Percentiles rank a stretch among this genome's conserved stretches.
These are phyloP conservation scores for Cicer chorassanicum DNA, from an alignment of 306 rosid species.

Conservation along the genomic window DNA sequence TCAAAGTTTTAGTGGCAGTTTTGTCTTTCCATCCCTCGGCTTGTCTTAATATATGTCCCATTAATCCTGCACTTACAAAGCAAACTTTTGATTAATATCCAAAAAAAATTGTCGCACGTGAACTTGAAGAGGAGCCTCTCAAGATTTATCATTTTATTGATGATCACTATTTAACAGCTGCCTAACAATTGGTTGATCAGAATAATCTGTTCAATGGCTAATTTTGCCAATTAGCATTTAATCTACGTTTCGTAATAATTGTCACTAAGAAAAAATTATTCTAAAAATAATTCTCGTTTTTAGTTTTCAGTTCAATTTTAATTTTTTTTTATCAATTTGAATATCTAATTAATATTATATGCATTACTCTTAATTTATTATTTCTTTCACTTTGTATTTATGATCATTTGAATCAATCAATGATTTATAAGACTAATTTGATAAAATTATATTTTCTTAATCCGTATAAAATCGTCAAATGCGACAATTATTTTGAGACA, in stretches of 20 bases:
- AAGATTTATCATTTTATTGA: constrained; percentile 25
- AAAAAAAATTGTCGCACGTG: constrained; percentile 48
- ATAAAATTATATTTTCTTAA: too few relatives aligned
- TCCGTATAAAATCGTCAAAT: too few relatives aligned
- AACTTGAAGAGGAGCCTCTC: constrained; percentile 46
- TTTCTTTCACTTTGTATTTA: too few relatives aligned
- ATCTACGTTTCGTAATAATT: constrained; percentile 18
- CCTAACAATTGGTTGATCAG: constrained; percentile 41
- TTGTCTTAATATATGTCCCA: constrained; percentile 54
- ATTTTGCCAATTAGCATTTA: constrained; percentile 37
- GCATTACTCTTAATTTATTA: too few relatives aligned
- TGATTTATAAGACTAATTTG: too few relatives aligned
- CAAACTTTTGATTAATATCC: constrained; percentile 38
- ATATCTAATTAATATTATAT: too few relatives aligned
- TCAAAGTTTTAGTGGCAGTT: constrained; percentile 28
- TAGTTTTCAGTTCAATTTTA: too few relatives aligned
- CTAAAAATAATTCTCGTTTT: too few relatives aligned
- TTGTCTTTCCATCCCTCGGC: constrained; percentile 44
- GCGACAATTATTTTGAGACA: too few relatives aligned
- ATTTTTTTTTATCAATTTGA: too few relatives aligned
- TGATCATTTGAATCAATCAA: too few relatives aligned
- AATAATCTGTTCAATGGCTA: constrained; percentile 38
- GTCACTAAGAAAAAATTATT: too few relatives aligned
- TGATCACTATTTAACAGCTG: constrained; percentile 36
- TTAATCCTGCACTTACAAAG: constrained; percentile 39